Base-by-base conservation (phyloP, 805 yeast species). In the Wickerhamiella galacta region DNA sequence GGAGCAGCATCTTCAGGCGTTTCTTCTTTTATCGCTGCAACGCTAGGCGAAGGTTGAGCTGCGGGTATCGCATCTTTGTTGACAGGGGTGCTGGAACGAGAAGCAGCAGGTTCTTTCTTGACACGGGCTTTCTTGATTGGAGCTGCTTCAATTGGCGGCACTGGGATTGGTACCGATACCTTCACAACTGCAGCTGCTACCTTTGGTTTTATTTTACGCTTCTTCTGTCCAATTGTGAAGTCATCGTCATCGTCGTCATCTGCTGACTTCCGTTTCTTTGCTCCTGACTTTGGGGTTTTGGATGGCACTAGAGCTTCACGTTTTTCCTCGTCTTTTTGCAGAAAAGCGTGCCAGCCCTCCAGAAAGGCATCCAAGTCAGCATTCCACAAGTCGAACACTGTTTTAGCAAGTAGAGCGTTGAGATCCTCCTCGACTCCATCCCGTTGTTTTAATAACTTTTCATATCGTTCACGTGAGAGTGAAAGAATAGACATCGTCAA, bases 401-500 rank as follows among this genome's bases (percentile, higher is more conserved):
- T 61, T 47, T 71, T 62, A 34, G 67, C 64, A 44, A 83, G 64
- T 43, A 90, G 61, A 1, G 48, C 51, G 28, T 70, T 75, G 45
- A 87, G 64, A 49, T 80, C 92, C 9, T 53, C 60, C 50, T 82
- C 87, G 47, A 74, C 76, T 17, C 61, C 75, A 36, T 72, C 80
- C 39, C 71, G 67, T 51, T 85, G 92, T 34, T 65, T 64, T 46
- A 83, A 59, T 42, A 90, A 60, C 43, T 69, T 74, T 47, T 81
- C 85, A 50, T 85, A 90, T 45, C 90, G 69, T 56, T 90, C 98
- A 37, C 65, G 66, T 1, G 98, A 87, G 49, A 90, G 68, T 24
- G 95, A 77, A 90, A 95, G 82, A 42, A 90, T 74, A 22, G 83
- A 70, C 94, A 90, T 79, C 34, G 90, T 92, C 33, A 90, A 63